Percentiles rank a stretch among this genome's conserved stretches.
phyloP scores from a whole-genome alignment of 2,329 filamentous ascomycete species.

The Graphiopsis chlorocephala region DNA sequence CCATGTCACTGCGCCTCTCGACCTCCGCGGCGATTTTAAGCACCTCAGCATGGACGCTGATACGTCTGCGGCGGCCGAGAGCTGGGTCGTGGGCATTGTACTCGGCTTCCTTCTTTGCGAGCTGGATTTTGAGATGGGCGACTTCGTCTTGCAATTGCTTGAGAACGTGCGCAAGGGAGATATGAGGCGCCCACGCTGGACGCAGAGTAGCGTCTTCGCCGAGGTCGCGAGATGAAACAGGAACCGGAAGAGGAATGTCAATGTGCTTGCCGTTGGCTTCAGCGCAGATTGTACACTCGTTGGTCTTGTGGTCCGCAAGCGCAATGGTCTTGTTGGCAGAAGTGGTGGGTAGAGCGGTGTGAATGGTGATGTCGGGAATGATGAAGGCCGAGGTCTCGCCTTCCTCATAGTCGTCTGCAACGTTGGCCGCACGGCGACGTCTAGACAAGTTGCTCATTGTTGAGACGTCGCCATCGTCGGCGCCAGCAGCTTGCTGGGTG shows the following conservation, averaged over 20 bases:
- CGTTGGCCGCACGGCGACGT: constrained; percentile 38
- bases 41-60: constrained; percentile 60
- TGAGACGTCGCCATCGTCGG: constrained; percentile 42
- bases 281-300: constrained; percentile 56
- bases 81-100: constrained; percentile 68
- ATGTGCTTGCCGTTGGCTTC: constrained; percentile 30
- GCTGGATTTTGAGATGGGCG: constrained; percentile 68
- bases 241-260: constrained; percentile 41
- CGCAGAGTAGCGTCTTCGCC: constrained; percentile 52
- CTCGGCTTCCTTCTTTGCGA: constrained; percentile 58
- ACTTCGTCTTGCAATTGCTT: constrained; percentile 80
- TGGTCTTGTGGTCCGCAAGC: constrained; percentile 43
- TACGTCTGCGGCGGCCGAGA: constrained; percentile 63
- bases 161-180: constrained; percentile 77
- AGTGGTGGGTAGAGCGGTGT: constrained; percentile 21
- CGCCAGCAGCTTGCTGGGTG: constrained; percentile 31
- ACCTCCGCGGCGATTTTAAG: constrained; percentile 60
- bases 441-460: constrained; percentile 49
- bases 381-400: constrained; percentile 61
- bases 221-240: constrained; percentile 33
- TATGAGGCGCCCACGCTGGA: constrained; percentile 62
- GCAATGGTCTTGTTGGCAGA: neutral
- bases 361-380: constrained; percentile 60
- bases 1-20: constrained; percentile 72
- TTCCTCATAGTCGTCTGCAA: constrained; percentile 17